Conservation (phyloP, 2,329 filamentous ascomycete species). For the Hypoxylon sp. region DNA sequence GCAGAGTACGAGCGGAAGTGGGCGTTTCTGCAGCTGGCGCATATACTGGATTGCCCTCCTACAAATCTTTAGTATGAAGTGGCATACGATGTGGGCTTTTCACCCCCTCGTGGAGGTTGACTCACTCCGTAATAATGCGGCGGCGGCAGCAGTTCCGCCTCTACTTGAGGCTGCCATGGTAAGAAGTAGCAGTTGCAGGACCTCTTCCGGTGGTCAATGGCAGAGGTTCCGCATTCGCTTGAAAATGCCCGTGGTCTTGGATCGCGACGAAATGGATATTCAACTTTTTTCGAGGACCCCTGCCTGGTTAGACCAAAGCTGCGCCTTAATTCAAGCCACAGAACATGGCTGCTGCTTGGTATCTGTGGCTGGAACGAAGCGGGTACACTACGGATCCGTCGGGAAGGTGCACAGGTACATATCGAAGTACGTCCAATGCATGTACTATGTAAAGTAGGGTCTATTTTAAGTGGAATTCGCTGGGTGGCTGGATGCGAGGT, state of each 20-base stretch:
- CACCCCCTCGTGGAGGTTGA: conserved; percentile 12
- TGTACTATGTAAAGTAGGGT: too few relatives aligned
- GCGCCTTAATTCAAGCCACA: conserved; percentile 29
- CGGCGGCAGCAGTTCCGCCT: conserved; percentile 64
- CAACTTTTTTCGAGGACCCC: conserved; percentile 48
- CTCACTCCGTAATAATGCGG: conserved; percentile 65
- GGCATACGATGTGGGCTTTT: conserved; percentile 42
- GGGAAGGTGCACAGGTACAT: conserved; percentile 7
- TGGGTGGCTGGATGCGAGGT: conserved; percentile 27
- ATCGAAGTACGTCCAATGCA: too few relatives aligned
- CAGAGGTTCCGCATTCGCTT: conserved; percentile 30
- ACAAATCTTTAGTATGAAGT: conserved; percentile 46
- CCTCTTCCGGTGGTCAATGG: conserved; percentile 39
- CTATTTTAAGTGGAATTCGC: conserved; percentile 1
- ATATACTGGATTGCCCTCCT: conserved; percentile 54
- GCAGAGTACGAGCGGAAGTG: conserved; percentile 54
- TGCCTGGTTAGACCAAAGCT: conserved; percentile 16
- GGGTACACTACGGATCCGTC: conserved; percentile 10
- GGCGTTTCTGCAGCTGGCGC: conserved; percentile 52
- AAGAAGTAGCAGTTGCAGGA: conserved; percentile 25
- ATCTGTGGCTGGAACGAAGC: conserved; percentile 18
- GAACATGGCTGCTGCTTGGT: background rate
- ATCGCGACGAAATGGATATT: conserved; percentile 35
- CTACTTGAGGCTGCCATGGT: conserved; percentile 70
- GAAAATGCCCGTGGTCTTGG: conserved; percentile 21